phyloP scores from a whole-genome alignment of 805 yeast species.

The Candida tammaniensis region DNA sequence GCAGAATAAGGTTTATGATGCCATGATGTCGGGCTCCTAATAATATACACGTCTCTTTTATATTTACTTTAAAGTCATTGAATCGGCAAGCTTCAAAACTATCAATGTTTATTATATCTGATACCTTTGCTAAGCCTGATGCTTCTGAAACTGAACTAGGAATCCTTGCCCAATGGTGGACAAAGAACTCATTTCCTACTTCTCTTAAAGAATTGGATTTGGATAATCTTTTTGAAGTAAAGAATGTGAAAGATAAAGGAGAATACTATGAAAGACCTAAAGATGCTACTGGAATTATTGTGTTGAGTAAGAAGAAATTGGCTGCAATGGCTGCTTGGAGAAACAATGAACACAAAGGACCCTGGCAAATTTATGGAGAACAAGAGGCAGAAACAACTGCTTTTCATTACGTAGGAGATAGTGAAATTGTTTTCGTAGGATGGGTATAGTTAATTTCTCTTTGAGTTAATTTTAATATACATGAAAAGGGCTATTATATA shows the following conservation, averaged over 20 bases:
- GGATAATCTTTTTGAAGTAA: conserved; percentile 1
- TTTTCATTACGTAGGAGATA: conserved; percentile 7
- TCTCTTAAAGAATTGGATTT: conserved; percentile 3
- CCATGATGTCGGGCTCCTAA: no score
- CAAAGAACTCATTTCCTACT: conserved; percentile 1
- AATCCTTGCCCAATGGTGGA: conserved; percentile 5
- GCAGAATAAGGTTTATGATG: no score
- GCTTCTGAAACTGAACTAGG: conserved; percentile 4
- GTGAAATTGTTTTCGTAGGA: conserved; percentile 5
- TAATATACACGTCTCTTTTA: no score
- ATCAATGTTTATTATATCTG: no score
- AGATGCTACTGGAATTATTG: conserved; percentile 8
- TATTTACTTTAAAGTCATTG: no score
- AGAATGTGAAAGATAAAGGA: conserved; percentile 5
- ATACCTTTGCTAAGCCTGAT: no score
- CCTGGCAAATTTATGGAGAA: conserved; percentile 10
- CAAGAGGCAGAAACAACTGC: conserved; percentile 5
- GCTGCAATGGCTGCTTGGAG: conserved; percentile 11
- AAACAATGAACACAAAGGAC: conserved; percentile 9
- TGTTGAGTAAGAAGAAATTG: conserved; percentile 4
- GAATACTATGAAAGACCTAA: conserved; percentile 6
- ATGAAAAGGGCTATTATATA: no score
- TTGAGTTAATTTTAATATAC: no score
- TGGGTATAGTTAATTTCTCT: no score
- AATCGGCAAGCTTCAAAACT: no score